Evolutionary conservation across 331 rosid genomes (phyloP).

Genomic region (Rosa hybrid): DNA sequence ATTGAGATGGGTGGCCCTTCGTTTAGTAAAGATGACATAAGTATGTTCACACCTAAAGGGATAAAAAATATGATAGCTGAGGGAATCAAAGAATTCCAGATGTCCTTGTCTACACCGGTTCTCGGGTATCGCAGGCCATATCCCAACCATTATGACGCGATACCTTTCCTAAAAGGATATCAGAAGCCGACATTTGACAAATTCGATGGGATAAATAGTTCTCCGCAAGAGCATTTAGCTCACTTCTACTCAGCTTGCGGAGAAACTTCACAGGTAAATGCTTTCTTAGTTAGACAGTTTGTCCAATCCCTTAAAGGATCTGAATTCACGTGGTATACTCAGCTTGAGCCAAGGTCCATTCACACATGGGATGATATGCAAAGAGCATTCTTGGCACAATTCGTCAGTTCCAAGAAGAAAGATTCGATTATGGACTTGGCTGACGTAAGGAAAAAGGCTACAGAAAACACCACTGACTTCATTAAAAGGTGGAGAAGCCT

Average conservation of each 20-base stretch:
- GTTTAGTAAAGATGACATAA: too few relatives aligned
- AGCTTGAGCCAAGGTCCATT: not conserved
- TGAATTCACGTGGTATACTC: not conserved
- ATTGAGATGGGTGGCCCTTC: too few relatives aligned
- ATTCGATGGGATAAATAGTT: not conserved
- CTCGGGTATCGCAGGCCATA: not conserved
- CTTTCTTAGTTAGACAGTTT: not conserved
- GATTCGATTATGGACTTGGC: not conserved
- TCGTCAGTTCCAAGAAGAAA: not conserved
- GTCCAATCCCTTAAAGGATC: not conserved
- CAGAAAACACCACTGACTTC: not conserved
- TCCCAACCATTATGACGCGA: not conserved
- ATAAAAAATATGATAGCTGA: not conserved
- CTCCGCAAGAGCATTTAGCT: not conserved
- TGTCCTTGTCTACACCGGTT: not conserved
- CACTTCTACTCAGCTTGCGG: not conserved
- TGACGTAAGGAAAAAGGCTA: not conserved
- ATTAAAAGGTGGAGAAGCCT: not conserved
- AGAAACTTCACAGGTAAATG: not conserved
- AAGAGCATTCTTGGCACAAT: not conserved
- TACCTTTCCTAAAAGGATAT: not conserved
- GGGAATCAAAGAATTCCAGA: not conserved
- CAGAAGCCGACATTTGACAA: not conserved
- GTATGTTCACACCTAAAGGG: not conserved
- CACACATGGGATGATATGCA: not conserved